Base-by-base conservation (phyloP, 495 filamentous ascomycete genomes). In the Neurospora sp. region DNA sequence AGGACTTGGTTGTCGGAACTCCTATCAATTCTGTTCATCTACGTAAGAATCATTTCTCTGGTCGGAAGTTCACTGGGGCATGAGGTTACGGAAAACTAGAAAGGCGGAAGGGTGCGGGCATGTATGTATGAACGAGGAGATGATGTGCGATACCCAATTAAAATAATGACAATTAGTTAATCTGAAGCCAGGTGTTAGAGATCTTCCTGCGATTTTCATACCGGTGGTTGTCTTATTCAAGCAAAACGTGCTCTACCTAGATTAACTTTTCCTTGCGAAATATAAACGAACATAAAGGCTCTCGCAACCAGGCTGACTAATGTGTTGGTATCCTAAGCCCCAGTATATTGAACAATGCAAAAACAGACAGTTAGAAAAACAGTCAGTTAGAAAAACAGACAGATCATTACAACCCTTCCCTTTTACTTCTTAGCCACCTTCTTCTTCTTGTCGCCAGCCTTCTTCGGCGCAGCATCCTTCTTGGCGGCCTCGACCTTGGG, bases 371-470 rank as follows among this genome's bases (percentile, higher is more conserved):
- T 48, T 48, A 24, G n/a, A 48, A 54, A 54, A 54, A 54, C n/a
- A 36, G 15, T 34, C 54, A 31, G 24, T 48, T 48, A 24, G n/a
- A 48, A 54, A 54, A 54, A 54, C n/a, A 36, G 15, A 66, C 54
- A 31, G 24, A 31, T 62, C 54, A 34, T 66, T 66, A 66, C 28
- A 66, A 31, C 11, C 54, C 24, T 70, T 10, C 8, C 21, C 19
- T 69, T 37, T 38, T 62, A 66, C 37, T 39, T 73, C 73, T 73
- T 39, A 39, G 37, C 42, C 8, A 31, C 39, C 45, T 75, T 59
- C 40, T 76, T 76, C 3, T 24, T 24, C 66, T 75, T 73, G 70
- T 38, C 70, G 54, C 76, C 71, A 39, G 36, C 66, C 39, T 74
- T 36, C 69, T 76, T 72, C 66, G 31, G 17, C 69, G 74, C 69